Percentiles rank a stretch among this genome's conserved stretches.
These are phyloP conservation scores for Aureobasidium namibiae DNA, from an alignment of 2,329 filamentous ascomycete species.

Conservation along the genomic window DNA sequence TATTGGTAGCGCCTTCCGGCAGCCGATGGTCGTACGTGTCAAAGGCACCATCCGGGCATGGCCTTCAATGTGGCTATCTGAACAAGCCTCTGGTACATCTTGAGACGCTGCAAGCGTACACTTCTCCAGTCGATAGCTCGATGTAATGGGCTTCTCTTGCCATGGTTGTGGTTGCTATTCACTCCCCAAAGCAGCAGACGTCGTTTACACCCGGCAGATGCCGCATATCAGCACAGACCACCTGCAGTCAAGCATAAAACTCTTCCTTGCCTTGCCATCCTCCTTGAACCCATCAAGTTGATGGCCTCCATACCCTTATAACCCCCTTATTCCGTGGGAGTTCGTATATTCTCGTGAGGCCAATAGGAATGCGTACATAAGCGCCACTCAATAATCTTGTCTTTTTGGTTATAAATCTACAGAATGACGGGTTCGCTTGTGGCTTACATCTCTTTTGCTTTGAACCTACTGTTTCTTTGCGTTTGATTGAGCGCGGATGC, in stretches of 20 bases:
- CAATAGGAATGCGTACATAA: constrained; percentile 4
- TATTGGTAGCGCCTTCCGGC: background rate
- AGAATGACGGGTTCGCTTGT: constrained; percentile 12
- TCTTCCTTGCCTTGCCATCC: background rate
- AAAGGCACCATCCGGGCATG: background rate
- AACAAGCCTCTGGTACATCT: background rate
- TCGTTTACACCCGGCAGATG: background rate
- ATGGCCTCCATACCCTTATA: constrained; percentile 6
- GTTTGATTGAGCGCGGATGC: no score
- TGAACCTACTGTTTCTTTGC: no score
- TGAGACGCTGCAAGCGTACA: background rate
- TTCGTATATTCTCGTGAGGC: constrained; percentile 8
- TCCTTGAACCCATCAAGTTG: background rate
- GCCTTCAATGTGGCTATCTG: background rate
- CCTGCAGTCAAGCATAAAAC: background rate
- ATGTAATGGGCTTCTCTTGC: background rate
- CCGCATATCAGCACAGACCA: background rate
- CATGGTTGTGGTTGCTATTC: background rate
- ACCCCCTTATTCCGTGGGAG: background rate
- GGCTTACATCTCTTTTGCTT: constrained; percentile 6
- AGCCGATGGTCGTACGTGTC: no score
- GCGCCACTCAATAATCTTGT: constrained; percentile 12
- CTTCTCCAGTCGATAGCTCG: background rate
- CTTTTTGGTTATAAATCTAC: background rate
- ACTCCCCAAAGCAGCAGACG: background rate